Percentiles rank a stretch among this genome's conserved stretches.
These are phyloP conservation scores for Diaporthe longicolla DNA, from an alignment of 2,329 filamentous ascomycete genomes.

Conservation along the genomic window DNA sequence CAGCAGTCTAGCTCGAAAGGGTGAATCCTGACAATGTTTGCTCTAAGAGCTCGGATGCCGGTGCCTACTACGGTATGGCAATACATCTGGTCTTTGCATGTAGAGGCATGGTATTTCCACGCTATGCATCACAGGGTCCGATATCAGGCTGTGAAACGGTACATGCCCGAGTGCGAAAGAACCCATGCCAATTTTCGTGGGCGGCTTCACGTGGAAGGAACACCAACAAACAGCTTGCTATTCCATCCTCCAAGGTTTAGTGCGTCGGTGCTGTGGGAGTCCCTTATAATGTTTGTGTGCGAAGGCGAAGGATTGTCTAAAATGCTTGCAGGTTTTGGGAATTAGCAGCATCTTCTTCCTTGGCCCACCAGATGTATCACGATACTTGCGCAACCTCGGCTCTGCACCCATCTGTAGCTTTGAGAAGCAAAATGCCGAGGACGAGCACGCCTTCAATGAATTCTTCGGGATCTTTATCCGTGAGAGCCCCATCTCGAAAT, in stretches of 20 bases:
- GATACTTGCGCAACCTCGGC: neutral
- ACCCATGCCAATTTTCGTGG: neutral
- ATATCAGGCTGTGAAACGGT: neutral
- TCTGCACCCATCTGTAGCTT: neutral
- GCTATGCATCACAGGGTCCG: neutral
- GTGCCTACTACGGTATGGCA: too few species aligned
- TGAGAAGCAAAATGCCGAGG: neutral
- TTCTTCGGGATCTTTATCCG: neutral
- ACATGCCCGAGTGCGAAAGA: neutral
- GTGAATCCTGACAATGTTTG: too few species aligned
- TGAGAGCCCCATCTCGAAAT: neutral
- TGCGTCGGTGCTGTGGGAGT: neutral
- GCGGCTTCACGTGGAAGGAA: neutral
- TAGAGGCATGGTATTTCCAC: too few species aligned
- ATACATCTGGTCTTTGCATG: too few species aligned
- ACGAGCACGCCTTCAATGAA: neutral
- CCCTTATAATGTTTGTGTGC: neutral
- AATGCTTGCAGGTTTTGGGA: neutral
- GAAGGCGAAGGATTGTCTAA: neutral
- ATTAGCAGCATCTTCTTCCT: neutral
- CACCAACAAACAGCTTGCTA: neutral
- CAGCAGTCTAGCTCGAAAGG: too few species aligned
- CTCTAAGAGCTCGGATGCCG: too few species aligned
- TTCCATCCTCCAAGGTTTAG: neutral
- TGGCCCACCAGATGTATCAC: neutral